Percentiles rank a stretch among this genome's conserved stretches.
Evolutionary conservation across 495 filamentous ascomycete species (phyloP).

Genomic region (Penicilliopsis zonata): DNA sequence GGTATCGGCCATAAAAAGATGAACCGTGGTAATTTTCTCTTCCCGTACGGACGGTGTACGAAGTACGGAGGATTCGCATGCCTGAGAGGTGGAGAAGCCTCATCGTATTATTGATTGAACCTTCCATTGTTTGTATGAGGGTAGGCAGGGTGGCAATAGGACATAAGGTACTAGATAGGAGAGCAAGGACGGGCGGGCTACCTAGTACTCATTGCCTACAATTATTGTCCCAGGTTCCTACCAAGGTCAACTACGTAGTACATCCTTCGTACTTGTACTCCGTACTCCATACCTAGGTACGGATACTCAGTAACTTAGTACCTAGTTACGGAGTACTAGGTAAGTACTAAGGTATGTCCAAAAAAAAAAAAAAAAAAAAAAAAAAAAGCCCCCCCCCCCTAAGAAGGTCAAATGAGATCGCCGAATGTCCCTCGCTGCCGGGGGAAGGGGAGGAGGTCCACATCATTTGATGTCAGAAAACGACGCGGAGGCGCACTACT

Average conservation of each 20-base stretch:
- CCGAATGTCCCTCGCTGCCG: slow-evolving; percentile 1
- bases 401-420: not conserved
- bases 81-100: not conserved
- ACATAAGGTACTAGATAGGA: no score
- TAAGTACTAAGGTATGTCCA: not conserved
- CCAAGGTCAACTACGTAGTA: no score
- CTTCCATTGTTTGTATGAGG: no score
- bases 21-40: not conserved
- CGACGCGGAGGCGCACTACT: not conserved
- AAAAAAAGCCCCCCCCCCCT: not conserved
- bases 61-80: not conserved
- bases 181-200: not conserved
- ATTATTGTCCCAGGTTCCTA: no score
- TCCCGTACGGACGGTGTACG: not conserved
- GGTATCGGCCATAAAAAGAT: not conserved
- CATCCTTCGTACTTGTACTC: not conserved
- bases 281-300: not conserved
- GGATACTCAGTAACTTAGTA: not conserved
- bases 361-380: not conserved
- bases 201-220: no score
- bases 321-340: not conserved
- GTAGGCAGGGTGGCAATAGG: no score
- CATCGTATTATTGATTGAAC: no score
- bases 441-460: not conserved
- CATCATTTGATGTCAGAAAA: not conserved